Conservation (phyloP, 345 rosid genomes). For the Syzygium aqueum region DNA sequence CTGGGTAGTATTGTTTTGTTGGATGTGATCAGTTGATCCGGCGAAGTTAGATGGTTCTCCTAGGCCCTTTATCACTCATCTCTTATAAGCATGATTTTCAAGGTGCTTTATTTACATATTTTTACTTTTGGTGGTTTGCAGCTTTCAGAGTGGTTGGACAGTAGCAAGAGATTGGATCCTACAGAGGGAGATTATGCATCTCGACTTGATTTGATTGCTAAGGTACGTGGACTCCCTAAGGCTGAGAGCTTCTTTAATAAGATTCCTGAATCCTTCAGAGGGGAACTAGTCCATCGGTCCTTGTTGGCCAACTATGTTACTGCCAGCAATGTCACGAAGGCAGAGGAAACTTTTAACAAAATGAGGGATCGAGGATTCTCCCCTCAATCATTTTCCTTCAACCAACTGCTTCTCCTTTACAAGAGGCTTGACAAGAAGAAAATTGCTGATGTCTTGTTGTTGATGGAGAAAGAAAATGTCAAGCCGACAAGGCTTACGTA, state of each 20-base stretch:
- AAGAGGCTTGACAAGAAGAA: slow-evolving; percentile 75
- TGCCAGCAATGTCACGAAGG: slow-evolving; percentile 36
- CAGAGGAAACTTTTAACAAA: slow-evolving; percentile 67
- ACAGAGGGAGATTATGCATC: slow-evolving; percentile 79
- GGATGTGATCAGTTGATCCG: background rate
- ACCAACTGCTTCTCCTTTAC: slow-evolving; percentile 89
- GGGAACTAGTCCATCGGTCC: slow-evolving; percentile 61
- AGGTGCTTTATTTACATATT: background rate
- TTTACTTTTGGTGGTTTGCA: slow-evolving; percentile 12
- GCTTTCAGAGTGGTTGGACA: slow-evolving; percentile 90
- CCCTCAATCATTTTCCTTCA: slow-evolving; percentile 56
- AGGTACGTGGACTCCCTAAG: slow-evolving; percentile 55
- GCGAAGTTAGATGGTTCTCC: background rate
- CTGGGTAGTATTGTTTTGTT: background rate
- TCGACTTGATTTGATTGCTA: slow-evolving; percentile 71
- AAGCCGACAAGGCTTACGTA: slow-evolving; percentile 69
- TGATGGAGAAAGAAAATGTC: slow-evolving; percentile 90
- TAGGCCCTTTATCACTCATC: background rate
- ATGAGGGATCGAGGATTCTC: slow-evolving; percentile 74
- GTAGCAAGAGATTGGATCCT: slow-evolving; percentile 41
- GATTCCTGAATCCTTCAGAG: slow-evolving; percentile 62
- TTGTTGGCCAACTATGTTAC: slow-evolving; percentile 62
- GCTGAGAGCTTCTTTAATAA: slow-evolving; percentile 60
- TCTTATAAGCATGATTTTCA: background rate
- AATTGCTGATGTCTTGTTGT: slow-evolving; percentile 65